Evolutionary conservation across 2,329 filamentous ascomycete genomes (phyloP), one percentile per base, ranked within the genome.

Genomic region (Chrysoporthe deuterocubensis): DNA sequence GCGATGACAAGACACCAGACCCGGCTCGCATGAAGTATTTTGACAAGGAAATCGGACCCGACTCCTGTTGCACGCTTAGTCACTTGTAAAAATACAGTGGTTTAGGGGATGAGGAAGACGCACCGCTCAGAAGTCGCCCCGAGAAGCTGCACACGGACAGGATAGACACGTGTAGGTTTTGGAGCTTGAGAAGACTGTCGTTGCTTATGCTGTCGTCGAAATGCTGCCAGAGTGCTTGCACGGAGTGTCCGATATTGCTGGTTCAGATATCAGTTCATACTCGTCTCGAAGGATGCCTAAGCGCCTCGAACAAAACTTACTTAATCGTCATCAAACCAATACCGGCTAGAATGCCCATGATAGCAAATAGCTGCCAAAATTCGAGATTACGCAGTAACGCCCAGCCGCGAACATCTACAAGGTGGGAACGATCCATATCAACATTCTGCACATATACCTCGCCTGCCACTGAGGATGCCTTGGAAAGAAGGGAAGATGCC

Each of bases 281-380:
- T 4, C 5, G 26, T 43, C 4, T 2, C 18, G 16, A n/a, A 21
- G 5, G n/a, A 14, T 42, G 32, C 34, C 56, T 40, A 16, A 7
- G 56, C 21, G 50, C 21, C 21, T 26, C 37, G 26, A 34, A 18
- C 2, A 26, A 34, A 2, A 83, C 91, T 79, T 84, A 97, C 94
- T 99, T 99, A 81, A 99, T 99, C 0, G 95, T 98, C 96, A 99
- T 99, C 72, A 99, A 82, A 13, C 96, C 96, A 73, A 97, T 92
- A 64, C 96, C 96, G 5, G 94, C 93, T 70, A 98, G 83, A n/a
- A 97, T 87, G 50, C 90, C 94, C 86, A 99, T 92, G 72, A 97
- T 89, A 67, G 87, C 79, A 78, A 96, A 98, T 40, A 97, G 81
- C 75, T 96, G 92, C 94, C 94, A 98, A 79, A 98, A 99, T 72